A percentile compares a stretch with the other conserved stretches of the same genome.
phyloP scores from a whole-genome alignment of 1,284 basidiomycete genomes.

The Heterobasidion occidentale region DNA sequence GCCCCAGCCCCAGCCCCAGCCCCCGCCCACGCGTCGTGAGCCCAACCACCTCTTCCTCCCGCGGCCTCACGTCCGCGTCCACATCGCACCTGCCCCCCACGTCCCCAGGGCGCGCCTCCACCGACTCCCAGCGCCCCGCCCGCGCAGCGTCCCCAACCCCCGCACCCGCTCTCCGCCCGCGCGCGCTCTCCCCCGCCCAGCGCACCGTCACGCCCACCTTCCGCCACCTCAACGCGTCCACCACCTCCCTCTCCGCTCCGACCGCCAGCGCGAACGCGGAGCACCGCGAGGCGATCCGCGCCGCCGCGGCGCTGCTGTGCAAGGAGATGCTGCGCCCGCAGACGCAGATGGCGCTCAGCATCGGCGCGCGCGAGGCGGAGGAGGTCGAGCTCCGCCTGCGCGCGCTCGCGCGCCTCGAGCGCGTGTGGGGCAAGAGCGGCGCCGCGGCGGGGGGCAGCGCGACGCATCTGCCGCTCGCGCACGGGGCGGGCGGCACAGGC shows the following conservation, averaged over 20 bases:
- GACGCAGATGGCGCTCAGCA: conserved; percentile 36
- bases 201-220: conserved; percentile 14
- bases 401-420: conserved; percentile 55
- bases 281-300: conserved; percentile 55
- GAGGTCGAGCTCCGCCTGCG: conserved; percentile 65
- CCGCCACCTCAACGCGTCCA: conserved; percentile 45
- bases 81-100: conserved; percentile 11
- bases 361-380: conserved; percentile 50
- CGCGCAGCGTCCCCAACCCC: conserved; percentile 34
- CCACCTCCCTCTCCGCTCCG: conserved; percentile 35
- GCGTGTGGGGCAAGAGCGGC: conserved; percentile 60
- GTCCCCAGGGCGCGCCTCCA: conserved; percentile 27
- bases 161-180: conserved; percentile 8
- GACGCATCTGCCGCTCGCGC: neutral
- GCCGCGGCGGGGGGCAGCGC: neutral
- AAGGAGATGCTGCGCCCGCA: conserved; percentile 50
- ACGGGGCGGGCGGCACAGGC: no score
- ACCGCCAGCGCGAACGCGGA: conserved; percentile 34
- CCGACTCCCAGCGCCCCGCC: conserved; percentile 16
- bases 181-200: neutral
- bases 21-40: conserved; percentile 17
- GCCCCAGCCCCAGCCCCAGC: conserved; percentile 9
- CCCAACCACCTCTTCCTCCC: conserved; percentile 3
- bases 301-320: conserved; percentile 53
- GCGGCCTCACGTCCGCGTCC: neutral